Evolutionary conservation across 2,329 filamentous ascomycete genomes (phyloP).

Genomic region (Ophiostoma perfectum): DNA sequence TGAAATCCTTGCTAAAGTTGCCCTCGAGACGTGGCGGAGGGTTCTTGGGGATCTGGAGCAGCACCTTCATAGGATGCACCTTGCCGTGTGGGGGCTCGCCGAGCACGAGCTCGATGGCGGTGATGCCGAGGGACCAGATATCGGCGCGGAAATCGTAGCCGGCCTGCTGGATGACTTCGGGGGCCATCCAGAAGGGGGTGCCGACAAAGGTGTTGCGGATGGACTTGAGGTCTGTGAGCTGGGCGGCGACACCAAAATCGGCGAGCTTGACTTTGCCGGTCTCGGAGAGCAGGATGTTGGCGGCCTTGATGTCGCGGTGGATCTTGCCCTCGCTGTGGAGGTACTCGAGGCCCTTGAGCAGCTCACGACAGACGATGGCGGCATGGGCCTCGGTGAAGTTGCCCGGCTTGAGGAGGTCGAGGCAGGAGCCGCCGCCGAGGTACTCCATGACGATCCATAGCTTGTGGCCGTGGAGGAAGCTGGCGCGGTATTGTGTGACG

Average conservation of each 20-base stretch:
- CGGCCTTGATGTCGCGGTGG: constrained; percentile 93
- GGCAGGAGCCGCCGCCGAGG: constrained; percentile 86
- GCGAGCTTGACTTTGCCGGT: constrained; percentile 89
- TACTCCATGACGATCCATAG: constrained; percentile 99
- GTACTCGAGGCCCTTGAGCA: constrained; percentile 86
- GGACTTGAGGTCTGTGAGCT: constrained; percentile 95
- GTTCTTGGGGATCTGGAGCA: constrained; percentile 87
- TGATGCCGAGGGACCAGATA: constrained; percentile 90
- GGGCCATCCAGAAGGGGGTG: constrained; percentile 96
- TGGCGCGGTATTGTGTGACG: constrained; percentile 94
- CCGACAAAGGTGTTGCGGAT: constrained; percentile 97
- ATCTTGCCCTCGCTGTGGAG: constrained; percentile 92
- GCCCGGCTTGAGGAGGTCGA: constrained; percentile 88
- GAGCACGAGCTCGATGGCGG: constrained; percentile 80
- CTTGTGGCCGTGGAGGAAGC: constrained; percentile 92
- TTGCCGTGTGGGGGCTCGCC: constrained; percentile 84
- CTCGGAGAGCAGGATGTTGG: constrained; percentile 89
- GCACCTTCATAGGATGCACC: constrained; percentile 87
- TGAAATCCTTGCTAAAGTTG: constrained; percentile 82
- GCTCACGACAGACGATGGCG: constrained; percentile 86
- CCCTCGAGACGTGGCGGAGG: constrained; percentile 79
- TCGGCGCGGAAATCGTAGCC: constrained; percentile 83
- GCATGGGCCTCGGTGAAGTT: constrained; percentile 85
- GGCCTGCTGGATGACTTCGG: constrained; percentile 86
- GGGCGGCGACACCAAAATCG: constrained; percentile 94